Evolutionary conservation across 176 grass and related monocot genomes (phyloP), one percentile per base, ranked within the genome.

Genomic region (Aegilops umbellulata): DNA sequence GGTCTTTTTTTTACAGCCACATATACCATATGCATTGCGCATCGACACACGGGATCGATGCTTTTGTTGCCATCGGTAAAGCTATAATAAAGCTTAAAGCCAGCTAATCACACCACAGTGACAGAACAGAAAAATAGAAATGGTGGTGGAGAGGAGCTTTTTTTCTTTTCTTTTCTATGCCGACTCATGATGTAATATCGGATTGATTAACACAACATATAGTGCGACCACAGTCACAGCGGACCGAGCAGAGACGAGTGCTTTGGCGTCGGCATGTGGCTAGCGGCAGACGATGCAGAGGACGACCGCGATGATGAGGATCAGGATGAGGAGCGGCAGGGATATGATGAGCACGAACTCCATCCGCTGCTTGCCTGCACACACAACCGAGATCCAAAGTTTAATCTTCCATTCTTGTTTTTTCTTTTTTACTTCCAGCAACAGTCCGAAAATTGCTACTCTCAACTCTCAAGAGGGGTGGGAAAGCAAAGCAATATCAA

Each of bases 271-370:
- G 9, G 36, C 64, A 49, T 60, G 22, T 41, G 35, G 51, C 84
- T 91, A 91, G 51, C 90, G 84, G 70, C 90, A 95, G 67, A 86
- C n/a, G 65, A 95, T 83, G 90, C 90, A 95, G 24, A 84, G 91
- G 65, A 92, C 42, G 12, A 91, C 61, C 0, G 85, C 78, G 67
- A 95, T 17, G 47, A 92, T 60, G 30, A 95, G 44, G 75, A 90
- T 84, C 60, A 95, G 47, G 77, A 90, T 90, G 78, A 92, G 87
- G 36, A 95, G 91, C 11, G 93, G 93, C 69, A 95, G 39, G 25
- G 93, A 92, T 60, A 95, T 90, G 88, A 95, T 82, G 39, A 95
- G 74, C 88, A 95, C 93, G 32, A 95, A 86, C 62, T 95, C 90
- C 93, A 95, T 95, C 61, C 4, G 74, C 46, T 41, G 15, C 6